Conservation (phyloP, 2,329 filamentous ascomycete species). For the Aureobasidium lini region DNA sequence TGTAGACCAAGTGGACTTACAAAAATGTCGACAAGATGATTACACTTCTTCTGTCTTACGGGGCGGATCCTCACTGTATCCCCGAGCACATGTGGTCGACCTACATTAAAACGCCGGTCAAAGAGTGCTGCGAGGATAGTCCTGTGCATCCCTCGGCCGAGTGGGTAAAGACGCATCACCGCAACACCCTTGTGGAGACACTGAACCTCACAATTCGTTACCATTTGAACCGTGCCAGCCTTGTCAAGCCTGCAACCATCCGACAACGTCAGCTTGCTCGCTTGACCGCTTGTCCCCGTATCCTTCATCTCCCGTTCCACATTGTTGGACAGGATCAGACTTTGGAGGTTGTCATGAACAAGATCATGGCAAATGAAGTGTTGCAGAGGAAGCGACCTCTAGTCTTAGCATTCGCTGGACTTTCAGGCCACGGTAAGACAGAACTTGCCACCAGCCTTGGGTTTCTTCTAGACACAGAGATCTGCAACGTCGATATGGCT, state of each 20-base stretch:
- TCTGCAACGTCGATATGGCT: constrained; percentile 17
- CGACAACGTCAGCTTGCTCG: background rate
- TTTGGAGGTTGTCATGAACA: background rate
- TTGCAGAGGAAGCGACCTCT: background rate
- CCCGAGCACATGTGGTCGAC: background rate
- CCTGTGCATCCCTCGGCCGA: background rate
- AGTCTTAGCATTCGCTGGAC: constrained; percentile 37
- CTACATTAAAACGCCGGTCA: background rate
- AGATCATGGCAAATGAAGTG: background rate
- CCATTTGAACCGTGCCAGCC: background rate
- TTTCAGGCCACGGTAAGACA: constrained; percentile 45
- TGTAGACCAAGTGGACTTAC: background rate
- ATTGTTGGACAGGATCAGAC: background rate
- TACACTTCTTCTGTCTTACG: background rate
- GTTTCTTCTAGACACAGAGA: constrained; percentile 33
- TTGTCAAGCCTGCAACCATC: background rate
- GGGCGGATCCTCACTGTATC: background rate
- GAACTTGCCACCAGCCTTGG: constrained; percentile 39
- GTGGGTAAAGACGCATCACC: background rate
- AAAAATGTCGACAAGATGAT: background rate
- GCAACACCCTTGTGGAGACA: background rate
- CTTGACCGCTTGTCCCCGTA: background rate
- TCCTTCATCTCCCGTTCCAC: background rate
- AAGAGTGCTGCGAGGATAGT: background rate
- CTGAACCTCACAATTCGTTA: background rate